These are phyloP conservation scores for Tetradesmus lagerheimii DNA, from an alignment of 139 green algal genomes.

Conservation along the genomic window DNA sequence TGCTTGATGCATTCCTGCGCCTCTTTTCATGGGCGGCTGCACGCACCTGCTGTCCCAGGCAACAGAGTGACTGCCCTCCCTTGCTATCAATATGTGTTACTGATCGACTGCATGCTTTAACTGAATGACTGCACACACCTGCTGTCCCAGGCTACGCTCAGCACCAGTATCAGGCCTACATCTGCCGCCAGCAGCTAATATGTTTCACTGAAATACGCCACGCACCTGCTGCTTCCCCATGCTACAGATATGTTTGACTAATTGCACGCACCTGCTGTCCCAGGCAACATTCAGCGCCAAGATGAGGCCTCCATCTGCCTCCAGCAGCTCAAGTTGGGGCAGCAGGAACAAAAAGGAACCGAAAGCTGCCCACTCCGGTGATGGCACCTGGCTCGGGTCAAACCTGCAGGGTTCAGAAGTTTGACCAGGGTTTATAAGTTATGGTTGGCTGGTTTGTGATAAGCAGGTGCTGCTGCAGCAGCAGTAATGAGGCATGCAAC, in stretches of 20 bases:
- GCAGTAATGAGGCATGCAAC: not conserved
- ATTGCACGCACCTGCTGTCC: constrained; percentile 55
- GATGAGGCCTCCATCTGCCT: constrained; percentile 59
- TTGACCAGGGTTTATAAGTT: not conserved
- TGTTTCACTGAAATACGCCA: no score
- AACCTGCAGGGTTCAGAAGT: constrained; percentile 50
- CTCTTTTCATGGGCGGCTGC: no score
- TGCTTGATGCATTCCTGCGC: no score
- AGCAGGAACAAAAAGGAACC: constrained; percentile 87
- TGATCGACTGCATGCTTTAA: no score
- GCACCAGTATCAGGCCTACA: constrained; percentile 63
- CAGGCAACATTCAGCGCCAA: constrained; percentile 84
- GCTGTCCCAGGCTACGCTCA: constrained; percentile 83
- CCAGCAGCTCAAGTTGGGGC: constrained; percentile 80
- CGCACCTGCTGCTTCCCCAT: not conserved
- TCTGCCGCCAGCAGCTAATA: constrained; percentile 74
- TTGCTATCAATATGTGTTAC: no score
- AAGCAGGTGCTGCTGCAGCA: not conserved
- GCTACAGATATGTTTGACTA: no score
- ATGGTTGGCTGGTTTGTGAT: no score
- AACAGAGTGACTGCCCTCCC: no score
- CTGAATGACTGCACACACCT: not conserved
- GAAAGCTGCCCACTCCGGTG: constrained; percentile 78
- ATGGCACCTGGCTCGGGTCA: constrained; percentile 43
- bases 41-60: no score